Conservation (phyloP, 2,329 filamentous ascomycete genomes). For the Colletotrichum brevisporum region DNA sequence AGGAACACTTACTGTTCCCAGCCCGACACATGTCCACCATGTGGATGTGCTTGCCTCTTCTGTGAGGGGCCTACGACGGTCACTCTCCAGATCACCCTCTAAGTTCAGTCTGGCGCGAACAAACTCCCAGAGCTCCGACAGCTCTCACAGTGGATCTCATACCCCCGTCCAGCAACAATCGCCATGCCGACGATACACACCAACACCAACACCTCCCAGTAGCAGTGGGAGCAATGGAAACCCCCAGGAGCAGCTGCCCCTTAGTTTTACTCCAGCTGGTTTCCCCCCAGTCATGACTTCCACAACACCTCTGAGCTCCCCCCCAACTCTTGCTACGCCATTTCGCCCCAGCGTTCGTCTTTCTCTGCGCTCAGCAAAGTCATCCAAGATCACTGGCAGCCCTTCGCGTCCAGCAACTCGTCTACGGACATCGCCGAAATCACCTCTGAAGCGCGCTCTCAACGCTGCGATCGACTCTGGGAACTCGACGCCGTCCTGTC, state of each 20-base stretch:
- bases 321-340: conserved; percentile 70
- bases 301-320: conserved; percentile 49
- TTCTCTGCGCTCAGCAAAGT: conserved; percentile 73
- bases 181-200: conserved; percentile 61
- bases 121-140: conserved; percentile 62
- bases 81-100: conserved; percentile 93
- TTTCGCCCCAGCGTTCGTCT: conserved; percentile 78
- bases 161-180: conserved; percentile 48
- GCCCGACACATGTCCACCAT: conserved; percentile 85
- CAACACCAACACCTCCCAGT: conserved; percentile 39
- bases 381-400: conserved; percentile 67
- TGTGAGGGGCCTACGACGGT: conserved; percentile 86
- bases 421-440: conserved; percentile 80
- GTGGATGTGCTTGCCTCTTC: conserved; percentile 83
- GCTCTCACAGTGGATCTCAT: conserved; percentile 55
- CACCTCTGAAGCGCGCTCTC: conserved; percentile 84
- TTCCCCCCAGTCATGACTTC: conserved; percentile 46
- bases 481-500: conserved; percentile 67
- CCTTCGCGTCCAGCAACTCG: conserved; percentile 71
- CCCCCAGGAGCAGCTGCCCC: conserved; percentile 51
- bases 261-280: conserved; percentile 44
- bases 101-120: conserved; percentile 78
- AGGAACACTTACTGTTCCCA: conserved; percentile 88
- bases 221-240: conserved; percentile 50
- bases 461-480: conserved; percentile 78